These are phyloP conservation scores for Suhomyces sp. DNA, from an alignment of 805 yeast genomes.

Conservation along the genomic window DNA sequence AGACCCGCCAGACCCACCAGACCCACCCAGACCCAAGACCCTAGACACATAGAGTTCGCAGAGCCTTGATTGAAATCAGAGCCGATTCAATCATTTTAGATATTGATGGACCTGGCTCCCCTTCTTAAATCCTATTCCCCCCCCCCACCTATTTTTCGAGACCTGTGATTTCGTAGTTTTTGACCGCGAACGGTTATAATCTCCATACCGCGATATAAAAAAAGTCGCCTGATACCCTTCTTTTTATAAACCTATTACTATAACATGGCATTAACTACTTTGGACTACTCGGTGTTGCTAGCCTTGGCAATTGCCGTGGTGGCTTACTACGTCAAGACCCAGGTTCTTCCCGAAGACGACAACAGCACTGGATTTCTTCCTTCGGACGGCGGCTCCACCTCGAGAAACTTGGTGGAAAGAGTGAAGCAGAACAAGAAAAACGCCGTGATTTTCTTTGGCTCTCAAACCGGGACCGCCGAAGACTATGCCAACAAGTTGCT, in stretches of 20 bases:
- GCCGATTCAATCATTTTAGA: too few relatives aligned
- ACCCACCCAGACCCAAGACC: too few relatives aligned
- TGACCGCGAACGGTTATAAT: neutral
- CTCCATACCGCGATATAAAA: neutral
- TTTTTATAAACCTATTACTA: neutral
- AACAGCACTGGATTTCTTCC: conserved; percentile 20
- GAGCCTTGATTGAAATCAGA: too few relatives aligned
- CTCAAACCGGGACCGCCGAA: conserved; percentile 98
- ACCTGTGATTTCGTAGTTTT: neutral
- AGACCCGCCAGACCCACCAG: too few relatives aligned
- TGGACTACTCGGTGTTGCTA: conserved; percentile 66
- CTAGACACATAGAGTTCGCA: too few relatives aligned
- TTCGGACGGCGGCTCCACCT: conserved; percentile 35
- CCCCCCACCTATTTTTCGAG: neutral
- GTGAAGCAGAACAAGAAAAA: conserved; percentile 64
- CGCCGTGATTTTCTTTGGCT: conserved; percentile 80
- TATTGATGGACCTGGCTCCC: too few relatives aligned
- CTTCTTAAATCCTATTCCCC: too few relatives aligned
- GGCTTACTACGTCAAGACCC: conserved; percentile 66
- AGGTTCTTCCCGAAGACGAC: conserved; percentile 32
- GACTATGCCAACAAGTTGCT: conserved; percentile 90
- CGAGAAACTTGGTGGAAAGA: conserved; percentile 58
- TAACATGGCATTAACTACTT: conserved; percentile 58
- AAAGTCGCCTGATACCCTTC: neutral
- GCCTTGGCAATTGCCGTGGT: conserved; percentile 63